Percentiles rank a stretch among this genome's conserved stretches.
Evolutionary conservation across 257 asterid genomes (phyloP).

Genomic region (Rauvolfia tetraphylla): DNA sequence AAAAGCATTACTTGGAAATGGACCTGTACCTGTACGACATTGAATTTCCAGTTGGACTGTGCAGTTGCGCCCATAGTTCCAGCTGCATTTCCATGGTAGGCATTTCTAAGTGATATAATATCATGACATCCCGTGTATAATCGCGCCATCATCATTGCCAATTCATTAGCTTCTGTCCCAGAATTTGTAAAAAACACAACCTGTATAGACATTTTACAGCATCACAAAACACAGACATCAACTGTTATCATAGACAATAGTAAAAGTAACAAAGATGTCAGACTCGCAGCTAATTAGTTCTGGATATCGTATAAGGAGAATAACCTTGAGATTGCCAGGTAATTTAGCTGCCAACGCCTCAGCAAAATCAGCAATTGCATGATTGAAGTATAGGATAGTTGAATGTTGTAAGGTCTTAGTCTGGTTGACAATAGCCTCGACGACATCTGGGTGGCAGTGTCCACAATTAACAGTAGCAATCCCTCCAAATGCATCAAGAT

Average conservation of each 20-base stretch:
- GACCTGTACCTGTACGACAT: slow-evolving; percentile 50
- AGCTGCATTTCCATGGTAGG: slow-evolving; percentile 73
- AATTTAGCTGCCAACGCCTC: slow-evolving; percentile 67
- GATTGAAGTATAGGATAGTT: slow-evolving; percentile 60
- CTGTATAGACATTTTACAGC: slow-evolving; percentile 24
- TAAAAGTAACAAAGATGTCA: not conserved
- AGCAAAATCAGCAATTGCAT: slow-evolving; percentile 64
- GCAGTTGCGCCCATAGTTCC: slow-evolving; percentile 79
- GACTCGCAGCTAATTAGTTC: not conserved
- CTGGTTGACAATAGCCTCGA: slow-evolving; percentile 55
- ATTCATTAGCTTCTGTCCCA: slow-evolving; percentile 76
- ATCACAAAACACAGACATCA: slow-evolving; percentile 3
- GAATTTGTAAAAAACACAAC: slow-evolving; percentile 77
- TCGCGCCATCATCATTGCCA: slow-evolving; percentile 77
- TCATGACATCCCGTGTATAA: slow-evolving; percentile 58
- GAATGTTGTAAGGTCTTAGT: slow-evolving; percentile 57
- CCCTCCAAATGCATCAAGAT: slow-evolving; percentile 67
- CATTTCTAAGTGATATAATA: slow-evolving; percentile 60
- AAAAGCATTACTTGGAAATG: not conserved
- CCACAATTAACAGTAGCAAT: slow-evolving; percentile 79
- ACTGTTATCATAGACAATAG: not conserved
- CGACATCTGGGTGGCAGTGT: slow-evolving; percentile 81
- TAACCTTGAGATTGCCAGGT: slow-evolving; percentile 73
- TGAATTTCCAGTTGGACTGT: slow-evolving; percentile 68
- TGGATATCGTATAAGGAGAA: not conserved